A percentile compares a stretch with the other conserved stretches of the same genome.
Evolutionary conservation across 495 filamentous ascomycete species (phyloP).

Genomic region (Aspergillus bridgeri): DNA sequence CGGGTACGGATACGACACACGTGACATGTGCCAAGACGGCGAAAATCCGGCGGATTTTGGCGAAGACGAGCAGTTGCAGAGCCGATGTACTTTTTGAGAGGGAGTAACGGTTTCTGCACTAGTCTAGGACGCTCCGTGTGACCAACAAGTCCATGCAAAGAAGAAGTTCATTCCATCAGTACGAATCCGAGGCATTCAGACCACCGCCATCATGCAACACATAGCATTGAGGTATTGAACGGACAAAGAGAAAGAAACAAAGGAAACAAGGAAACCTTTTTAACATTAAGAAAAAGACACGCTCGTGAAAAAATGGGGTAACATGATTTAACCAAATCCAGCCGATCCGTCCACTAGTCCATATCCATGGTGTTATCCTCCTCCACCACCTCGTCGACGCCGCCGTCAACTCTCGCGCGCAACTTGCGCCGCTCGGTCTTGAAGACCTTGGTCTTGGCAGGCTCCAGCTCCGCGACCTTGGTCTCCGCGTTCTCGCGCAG

Average conservation of each 20-base stretch:
- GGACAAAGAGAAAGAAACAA: background rate
- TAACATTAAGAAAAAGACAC: background rate
- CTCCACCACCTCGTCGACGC: slow-evolving; percentile 3
- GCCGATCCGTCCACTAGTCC: background rate
- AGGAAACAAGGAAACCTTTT: background rate
- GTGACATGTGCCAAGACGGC: background rate
- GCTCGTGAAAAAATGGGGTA: background rate
- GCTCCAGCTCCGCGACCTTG: slow-evolving; percentile 20
- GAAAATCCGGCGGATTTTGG: background rate
- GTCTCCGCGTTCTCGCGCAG: slow-evolving; percentile 33
- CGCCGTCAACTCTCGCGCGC: slow-evolving; percentile 5
- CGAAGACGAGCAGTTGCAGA: too few relatives aligned
- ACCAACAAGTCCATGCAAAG: too few relatives aligned
- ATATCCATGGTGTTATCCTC: slow-evolving; percentile 5
- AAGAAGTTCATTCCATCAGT: too few relatives aligned
- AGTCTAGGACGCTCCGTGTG: too few relatives aligned
- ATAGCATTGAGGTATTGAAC: background rate
- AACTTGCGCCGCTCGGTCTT: background rate
- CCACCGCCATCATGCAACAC: background rate
- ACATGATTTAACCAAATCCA: background rate
- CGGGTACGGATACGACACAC: background rate
- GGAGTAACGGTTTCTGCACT: too few relatives aligned
- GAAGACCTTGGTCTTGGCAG: slow-evolving; percentile 1
- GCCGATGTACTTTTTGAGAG: too few relatives aligned
- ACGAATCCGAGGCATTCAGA: background rate